phyloP scores from a whole-genome alignment of 2,329 filamentous ascomycete species.

The Fusarium multiceps region DNA sequence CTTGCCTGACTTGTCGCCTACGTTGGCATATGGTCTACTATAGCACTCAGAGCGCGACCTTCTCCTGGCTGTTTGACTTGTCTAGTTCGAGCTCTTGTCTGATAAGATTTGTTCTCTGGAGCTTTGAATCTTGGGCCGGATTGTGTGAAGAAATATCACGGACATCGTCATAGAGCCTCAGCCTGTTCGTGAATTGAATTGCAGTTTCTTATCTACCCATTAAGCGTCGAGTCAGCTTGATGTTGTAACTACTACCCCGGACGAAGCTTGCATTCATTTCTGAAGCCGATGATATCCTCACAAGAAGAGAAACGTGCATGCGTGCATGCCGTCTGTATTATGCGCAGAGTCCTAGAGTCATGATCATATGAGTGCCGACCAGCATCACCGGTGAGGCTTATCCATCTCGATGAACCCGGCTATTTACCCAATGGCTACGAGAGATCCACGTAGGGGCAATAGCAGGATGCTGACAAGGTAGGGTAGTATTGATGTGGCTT shows the following conservation, averaged over 20 bases:
- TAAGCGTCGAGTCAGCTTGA: background rate
- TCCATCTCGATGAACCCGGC: conserved; percentile 14
- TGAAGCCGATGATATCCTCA: conserved; percentile 28
- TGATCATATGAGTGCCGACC: conserved; percentile 20
- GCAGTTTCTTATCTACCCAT: background rate
- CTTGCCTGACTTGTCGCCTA: background rate
- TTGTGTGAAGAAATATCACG: background rate
- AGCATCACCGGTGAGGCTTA: conserved; percentile 29
- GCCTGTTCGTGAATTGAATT: background rate
- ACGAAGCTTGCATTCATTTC: background rate
- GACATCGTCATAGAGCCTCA: background rate
- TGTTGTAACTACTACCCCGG: conserved; percentile 6
- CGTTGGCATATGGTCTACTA: background rate
- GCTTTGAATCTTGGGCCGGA: background rate
- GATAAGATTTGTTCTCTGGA: background rate
- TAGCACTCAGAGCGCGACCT: background rate
- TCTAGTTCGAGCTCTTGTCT: background rate
- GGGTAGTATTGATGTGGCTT: conserved; percentile 26
- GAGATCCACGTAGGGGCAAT: conserved; percentile 8
- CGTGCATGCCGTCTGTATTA: conserved; percentile 4
- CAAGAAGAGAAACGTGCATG: background rate
- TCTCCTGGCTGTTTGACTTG: no score
- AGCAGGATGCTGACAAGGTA: conserved; percentile 21
- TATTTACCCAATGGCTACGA: conserved; percentile 21
- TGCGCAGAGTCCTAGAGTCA: conserved; percentile 9